These are phyloP conservation scores for Aphanomyces astaci DNA, from an alignment of 352 stramenopile species.

Conservation along the genomic window DNA sequence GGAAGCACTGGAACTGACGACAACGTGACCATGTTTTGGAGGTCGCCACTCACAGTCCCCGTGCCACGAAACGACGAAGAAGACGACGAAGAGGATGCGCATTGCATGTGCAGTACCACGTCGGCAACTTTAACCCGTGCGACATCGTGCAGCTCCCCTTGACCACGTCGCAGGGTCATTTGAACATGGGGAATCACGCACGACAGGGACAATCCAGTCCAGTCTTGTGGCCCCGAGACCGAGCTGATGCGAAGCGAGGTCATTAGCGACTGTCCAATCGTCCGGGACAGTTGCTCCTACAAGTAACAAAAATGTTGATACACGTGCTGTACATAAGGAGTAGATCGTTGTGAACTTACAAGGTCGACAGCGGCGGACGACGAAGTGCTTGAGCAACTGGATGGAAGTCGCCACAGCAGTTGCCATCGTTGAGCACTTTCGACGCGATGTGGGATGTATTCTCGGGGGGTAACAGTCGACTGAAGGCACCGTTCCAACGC, in stretches of 20 bases:
- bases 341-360: background rate
- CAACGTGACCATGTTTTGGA: constrained; percentile 13
- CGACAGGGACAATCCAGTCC: background rate
- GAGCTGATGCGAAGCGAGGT: background rate
- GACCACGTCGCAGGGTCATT: background rate
- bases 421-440: constrained; percentile 40
- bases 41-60: background rate
- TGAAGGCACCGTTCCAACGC: background rate
- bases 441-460: background rate
- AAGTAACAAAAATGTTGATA: background rate
- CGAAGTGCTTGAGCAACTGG: background rate
- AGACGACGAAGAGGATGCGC: background rate
- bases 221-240: background rate
- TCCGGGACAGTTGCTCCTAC: background rate
- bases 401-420: constrained; percentile 59
- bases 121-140: background rate
- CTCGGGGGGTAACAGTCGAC: background rate
- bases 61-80: background rate
- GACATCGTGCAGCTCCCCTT: background rate
- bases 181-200: background rate
- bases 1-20: constrained; percentile 5
- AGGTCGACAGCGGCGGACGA: background rate
- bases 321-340: background rate
- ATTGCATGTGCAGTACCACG: background rate
- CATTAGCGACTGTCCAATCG: background rate